Conservation (phyloP, 2,329 filamentous ascomycete species). For the Dactylellina cionopaga region DNA sequence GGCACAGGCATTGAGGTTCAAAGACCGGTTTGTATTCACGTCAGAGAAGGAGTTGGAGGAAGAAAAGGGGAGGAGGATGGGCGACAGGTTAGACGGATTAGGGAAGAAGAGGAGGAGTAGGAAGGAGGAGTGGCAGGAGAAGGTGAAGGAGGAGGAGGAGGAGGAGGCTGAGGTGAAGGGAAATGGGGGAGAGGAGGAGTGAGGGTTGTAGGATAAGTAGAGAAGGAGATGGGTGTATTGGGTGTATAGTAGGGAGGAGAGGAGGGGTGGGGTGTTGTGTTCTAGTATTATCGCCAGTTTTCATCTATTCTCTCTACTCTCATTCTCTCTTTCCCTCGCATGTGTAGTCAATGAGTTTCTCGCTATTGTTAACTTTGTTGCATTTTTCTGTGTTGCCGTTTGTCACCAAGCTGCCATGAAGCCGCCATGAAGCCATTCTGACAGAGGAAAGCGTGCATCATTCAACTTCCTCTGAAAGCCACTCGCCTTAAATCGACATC, state of each 20-base stretch:
- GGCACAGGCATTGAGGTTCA: constrained; percentile 16
- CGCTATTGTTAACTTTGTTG: neutral
- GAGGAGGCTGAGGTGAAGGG: neutral
- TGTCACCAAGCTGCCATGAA: no score
- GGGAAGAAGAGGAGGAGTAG: neutral
- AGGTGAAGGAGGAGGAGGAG: neutral
- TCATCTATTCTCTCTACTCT: no score
- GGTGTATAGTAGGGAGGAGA: neutral
- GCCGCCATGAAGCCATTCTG: no score
- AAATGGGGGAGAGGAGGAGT: neutral
- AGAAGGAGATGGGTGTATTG: neutral
- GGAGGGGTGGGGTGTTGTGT: neutral
- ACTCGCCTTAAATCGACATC: no score
- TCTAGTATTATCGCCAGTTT: no score
- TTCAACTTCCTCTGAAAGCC: no score
- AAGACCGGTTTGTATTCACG: constrained; percentile 27
- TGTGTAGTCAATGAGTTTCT: no score
- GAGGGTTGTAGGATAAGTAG: neutral
- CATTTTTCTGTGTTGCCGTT: neutral
- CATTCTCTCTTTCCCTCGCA: no score
- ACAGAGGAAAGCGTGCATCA: no score
- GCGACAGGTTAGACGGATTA: constrained; percentile 5
- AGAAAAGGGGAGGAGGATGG: neutral
- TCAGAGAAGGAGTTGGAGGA: constrained; percentile 17
- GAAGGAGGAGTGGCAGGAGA: neutral